Evolutionary conservation across 129 eudicot species (phyloP).

Genomic region (Centrapalus pauciflorus): DNA sequence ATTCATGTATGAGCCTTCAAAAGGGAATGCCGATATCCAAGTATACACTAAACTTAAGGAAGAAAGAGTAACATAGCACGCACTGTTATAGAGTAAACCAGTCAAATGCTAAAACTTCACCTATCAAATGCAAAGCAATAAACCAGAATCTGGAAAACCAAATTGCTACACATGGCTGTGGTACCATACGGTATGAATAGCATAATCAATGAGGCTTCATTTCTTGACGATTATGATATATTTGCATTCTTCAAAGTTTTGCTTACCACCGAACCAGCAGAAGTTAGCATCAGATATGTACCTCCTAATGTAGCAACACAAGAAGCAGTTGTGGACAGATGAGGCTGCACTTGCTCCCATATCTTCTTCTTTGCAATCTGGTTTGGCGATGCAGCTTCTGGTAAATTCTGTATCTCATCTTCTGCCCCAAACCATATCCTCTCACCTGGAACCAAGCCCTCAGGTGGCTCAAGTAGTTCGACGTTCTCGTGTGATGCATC

Average conservation of each 20-base stretch:
- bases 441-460: conserved; percentile 68
- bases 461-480: conserved; percentile 88
- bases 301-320: conserved; percentile 60
- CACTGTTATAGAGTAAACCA: neutral
- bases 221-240: conserved; percentile 39
- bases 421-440: conserved; percentile 91
- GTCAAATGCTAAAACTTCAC: conserved; percentile 3
- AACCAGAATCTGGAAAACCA: neutral
- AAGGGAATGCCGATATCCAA: neutral
- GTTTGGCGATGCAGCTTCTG: conserved; percentile 72
- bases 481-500: conserved; percentile 91
- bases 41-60: conserved; percentile 6
- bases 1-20: neutral
- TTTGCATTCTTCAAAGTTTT: conserved; percentile 65
- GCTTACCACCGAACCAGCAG: conserved; percentile 51
- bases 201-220: neutral
- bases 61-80: neutral
- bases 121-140: neutral
- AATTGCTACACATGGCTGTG: neutral
- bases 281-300: conserved; percentile 60
- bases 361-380: conserved; percentile 96
- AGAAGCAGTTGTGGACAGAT: conserved; percentile 65
- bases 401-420: conserved; percentile 66
- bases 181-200: neutral
- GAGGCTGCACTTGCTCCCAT: conserved; percentile 96